Base-by-base conservation (phyloP, 129 eudicot species). In the Flaveria ramosissima region DNA sequence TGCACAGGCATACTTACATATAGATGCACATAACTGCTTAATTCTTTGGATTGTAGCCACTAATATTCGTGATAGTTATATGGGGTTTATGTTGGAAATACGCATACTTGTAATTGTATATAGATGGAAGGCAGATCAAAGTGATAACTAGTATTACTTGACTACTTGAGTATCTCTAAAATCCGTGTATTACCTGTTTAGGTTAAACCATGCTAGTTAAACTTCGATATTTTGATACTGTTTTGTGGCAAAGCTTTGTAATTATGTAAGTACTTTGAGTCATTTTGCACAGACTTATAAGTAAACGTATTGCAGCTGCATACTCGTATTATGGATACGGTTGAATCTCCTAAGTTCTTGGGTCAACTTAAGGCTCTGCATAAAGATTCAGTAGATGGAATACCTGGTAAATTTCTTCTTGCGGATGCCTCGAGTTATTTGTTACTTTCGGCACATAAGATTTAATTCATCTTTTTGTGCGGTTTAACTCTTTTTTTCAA, bases 261-360 rank as follows among this genome's bases (percentile, higher is more conserved):
- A 55, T 9, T 26, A 30, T 13, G 11, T 63, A 53, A 53, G 10
- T 53, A 50, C n/a, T 50, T 50, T 50, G 12, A 14, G 41, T 60
- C 41, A 27, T 32, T 43, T 19, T 21, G 74, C 74, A 51, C 7
- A 46, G 63, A 48, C 65, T 71, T 71, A 61, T 62, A 47, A 43
- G 21, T 55, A 17, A 56, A 24, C 46, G 6, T 48, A 43, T 9
- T 77, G 86, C 86, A 93, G 98, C 88, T 93, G 16, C 94, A 92
- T 80, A 78, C 81, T 68, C 92, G 89, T 36, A 83, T 92, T 17
- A 27, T 92, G 72, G 82, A 85, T 46, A 72, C 92, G 9, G 89
- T 92, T 67, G 91, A 89, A 59, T 92, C 97, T 55, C 77, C 85
- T 36, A 87, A 74, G 17, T 92, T 89, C 77, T 83, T 89, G 85